These are phyloP conservation scores for Triticum urartu DNA, from an alignment of 176 grass and related monocot species.

Conservation along the genomic window DNA sequence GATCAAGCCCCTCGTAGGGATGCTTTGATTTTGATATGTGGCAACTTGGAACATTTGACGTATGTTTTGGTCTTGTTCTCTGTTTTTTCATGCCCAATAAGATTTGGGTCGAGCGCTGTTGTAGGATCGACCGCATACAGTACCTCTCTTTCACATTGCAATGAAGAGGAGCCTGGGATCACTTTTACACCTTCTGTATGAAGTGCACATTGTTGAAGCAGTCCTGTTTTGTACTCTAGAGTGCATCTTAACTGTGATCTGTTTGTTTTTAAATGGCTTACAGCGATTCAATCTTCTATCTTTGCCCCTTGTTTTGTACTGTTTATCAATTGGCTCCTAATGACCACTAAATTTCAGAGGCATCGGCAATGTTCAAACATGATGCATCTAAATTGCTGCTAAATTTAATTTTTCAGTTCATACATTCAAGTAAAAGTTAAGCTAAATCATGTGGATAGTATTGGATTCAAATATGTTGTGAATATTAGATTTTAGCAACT, in stretches of 20 bases:
- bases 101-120: conserved; percentile 66
- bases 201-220: neutral
- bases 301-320: neutral
- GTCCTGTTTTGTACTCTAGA: neutral
- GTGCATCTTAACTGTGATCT: neutral
- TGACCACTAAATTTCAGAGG: neutral
- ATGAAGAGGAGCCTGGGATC: conserved; percentile 6
- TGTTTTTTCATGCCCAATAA: conserved; percentile 63
- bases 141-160: conserved; percentile 24
- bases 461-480: neutral
- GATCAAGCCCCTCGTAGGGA: neutral
- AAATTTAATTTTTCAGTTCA: neutral
- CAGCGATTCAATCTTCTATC: neutral
- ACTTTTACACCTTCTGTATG: neutral
- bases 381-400: neutral
- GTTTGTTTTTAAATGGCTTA: neutral
- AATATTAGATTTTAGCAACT: neutral
- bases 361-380: neutral
- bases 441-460: neutral
- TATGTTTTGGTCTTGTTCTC: conserved; percentile 35
- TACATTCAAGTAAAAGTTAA: neutral
- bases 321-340: neutral
- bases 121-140: conserved; percentile 59
- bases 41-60: conserved; percentile 41
- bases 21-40: conserved; percentile 38